Evolutionary conservation across 1,284 basidiomycete species (phyloP), one percentile per base, ranked within the genome.

Genomic region (Mycosarcoma mackinlayi): DNA sequence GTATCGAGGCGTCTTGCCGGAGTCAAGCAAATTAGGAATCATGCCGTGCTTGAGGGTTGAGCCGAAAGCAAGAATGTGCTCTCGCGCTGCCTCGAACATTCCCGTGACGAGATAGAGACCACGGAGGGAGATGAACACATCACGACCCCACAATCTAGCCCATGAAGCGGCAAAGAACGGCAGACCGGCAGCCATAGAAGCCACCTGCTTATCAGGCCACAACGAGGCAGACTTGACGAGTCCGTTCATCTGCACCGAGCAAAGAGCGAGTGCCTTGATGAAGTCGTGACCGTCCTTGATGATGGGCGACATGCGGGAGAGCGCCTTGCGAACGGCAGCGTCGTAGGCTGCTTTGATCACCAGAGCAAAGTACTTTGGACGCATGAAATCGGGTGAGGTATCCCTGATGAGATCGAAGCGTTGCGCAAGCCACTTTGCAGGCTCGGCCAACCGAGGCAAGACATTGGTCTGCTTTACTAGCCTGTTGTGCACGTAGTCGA

Each of bases 391-490:
- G 14, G 78, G 78, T 8, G 67, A 66, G 0, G 67, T 70, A 4
- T 56, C 38, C 38, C 65, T 69, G 67, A 79, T 77, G 13, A 66
- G 57, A 14, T 78, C 73, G 41, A 79, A 76, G 44, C 78, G 74
- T 30, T 79, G 67, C 16, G 64, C 46, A 11, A 78, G 44, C 78
- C 78, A 79, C 19, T 71, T 58, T 3, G 74, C 75, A 13, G 70
- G 74, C 14, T 51, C 54, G 24, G 50, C 59, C 19, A 79, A 53
- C 6, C 61, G 62, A 19, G 76, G 77, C 49, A 79, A 68, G 6
- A 67, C 45, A 6, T 56, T 50, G 38, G 39, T 30, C 37, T 75
- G 72, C 92, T 87, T 87, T 51, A 86, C 85, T 31, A 98, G 84
- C 28, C 95, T 87, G 10, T 60, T 38, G 38, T 76, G 71, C 13